Evolutionary conservation across 2,329 filamentous ascomycete genomes (phyloP).

Genomic region (Stagonosporopsis chrysanthemi): DNA sequence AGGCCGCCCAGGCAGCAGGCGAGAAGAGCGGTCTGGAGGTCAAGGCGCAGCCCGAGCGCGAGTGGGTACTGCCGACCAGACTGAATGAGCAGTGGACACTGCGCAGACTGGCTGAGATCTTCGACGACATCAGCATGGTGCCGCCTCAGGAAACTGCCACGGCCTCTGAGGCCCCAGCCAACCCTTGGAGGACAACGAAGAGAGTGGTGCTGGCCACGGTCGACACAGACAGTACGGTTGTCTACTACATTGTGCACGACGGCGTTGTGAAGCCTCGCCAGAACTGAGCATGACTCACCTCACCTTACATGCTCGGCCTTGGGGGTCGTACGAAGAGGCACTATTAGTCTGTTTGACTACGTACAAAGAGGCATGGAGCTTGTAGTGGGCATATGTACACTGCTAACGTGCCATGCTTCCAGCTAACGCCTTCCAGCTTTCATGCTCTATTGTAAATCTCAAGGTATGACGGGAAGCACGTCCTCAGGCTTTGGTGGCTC

Average conservation of each 20-base stretch:
- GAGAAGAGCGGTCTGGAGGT: conserved; percentile 53
- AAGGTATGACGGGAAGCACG: conserved; percentile 42
- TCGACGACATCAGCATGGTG: conserved; percentile 63
- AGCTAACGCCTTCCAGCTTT: conserved; percentile 22
- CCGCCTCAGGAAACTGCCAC: conserved; percentile 44
- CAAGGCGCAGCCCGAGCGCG: conserved; percentile 56
- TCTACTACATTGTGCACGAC: conserved; percentile 85
- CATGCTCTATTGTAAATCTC: conserved; percentile 3
- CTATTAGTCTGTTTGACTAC: not conserved
- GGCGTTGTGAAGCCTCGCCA: conserved; percentile 87
- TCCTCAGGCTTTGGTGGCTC: conserved; percentile 49
- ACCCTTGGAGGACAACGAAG: conserved; percentile 63
- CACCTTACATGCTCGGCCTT: not conserved
- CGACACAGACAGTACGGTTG: conserved; percentile 81
- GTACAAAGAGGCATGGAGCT: conserved; percentile 1
- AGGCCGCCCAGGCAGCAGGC: conserved; percentile 41
- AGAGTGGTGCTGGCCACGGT: conserved; percentile 76
- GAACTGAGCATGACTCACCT: conserved; percentile 61
- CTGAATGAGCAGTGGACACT: conserved; percentile 77
- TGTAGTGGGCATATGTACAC: conserved; percentile 7
- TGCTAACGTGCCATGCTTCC: conserved; percentile 5
- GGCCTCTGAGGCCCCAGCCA: conserved; percentile 25
- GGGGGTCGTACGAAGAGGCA: not conserved
- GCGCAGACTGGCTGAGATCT: conserved; percentile 70
- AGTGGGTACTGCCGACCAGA: conserved; percentile 81